Conservation (phyloP, 345 rosid genomes). For the Boechera stricta region DNA sequence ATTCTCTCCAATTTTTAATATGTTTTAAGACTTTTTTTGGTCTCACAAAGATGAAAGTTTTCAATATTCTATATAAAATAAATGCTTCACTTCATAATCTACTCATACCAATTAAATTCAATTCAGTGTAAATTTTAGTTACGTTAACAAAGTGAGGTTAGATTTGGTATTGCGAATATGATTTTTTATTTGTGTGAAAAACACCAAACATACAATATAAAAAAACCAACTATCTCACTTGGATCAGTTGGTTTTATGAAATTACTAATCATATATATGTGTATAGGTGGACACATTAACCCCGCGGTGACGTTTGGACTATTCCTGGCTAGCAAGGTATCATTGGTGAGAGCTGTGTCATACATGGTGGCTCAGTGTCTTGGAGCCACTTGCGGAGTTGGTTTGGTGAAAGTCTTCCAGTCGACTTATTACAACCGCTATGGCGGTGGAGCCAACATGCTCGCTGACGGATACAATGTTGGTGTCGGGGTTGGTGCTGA, state of each 20-base stretch:
- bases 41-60: neutral
- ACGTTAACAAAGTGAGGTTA: neutral
- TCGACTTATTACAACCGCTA: slow-evolving; percentile 51
- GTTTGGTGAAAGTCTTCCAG: slow-evolving; percentile 75
- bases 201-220: too few species aligned
- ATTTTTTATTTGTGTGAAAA: too few species aligned
- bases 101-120: neutral
- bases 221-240: neutral
- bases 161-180: neutral
- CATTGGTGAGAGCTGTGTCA: slow-evolving; percentile 63
- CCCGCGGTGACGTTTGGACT: slow-evolving; percentile 90
- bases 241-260: slow-evolving; percentile 2
- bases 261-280: neutral
- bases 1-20: too few species aligned
- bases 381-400: slow-evolving; percentile 87
- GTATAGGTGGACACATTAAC: slow-evolving; percentile 79
- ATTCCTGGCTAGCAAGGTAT: slow-evolving; percentile 78
- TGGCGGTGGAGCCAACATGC: slow-evolving; percentile 78
- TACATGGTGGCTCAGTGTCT: slow-evolving; percentile 81
- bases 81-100: neutral
- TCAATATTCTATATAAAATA: neutral
- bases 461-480: slow-evolving; percentile 56
- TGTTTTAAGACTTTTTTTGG: neutral
- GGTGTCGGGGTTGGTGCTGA: slow-evolving; percentile 77
- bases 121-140: neutral